Evolutionary conservation across 345 rosid species (phyloP), one percentile per base, ranked within the genome.

Genomic region (Eucalyptus sp.): DNA sequence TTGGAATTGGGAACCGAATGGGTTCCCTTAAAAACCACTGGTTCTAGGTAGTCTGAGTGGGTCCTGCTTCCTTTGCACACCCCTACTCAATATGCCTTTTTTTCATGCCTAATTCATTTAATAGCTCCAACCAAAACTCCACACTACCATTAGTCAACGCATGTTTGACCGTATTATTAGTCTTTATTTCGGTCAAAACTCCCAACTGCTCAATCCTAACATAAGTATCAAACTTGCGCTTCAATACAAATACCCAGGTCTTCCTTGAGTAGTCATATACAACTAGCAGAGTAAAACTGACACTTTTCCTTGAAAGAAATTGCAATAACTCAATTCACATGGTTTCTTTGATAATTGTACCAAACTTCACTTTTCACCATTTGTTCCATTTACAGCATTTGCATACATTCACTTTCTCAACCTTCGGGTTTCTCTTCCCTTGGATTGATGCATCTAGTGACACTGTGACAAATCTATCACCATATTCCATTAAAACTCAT

Each of bases 1-100:
- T 52, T 52, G 0, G 25, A 18, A 20, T 2, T 52, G 1, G 1
- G 25, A 52, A 52, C 10, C 2, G 1, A 0, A 52, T 1, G 25
- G 24, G 58, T 52, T 52, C 10, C 10, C 10, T 52, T 52, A 52
- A 52, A 25, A 52, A 20, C 10, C 25, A 20, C 25, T 1, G 0
- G 2, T 52, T 52, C 0, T 0, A 1, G 4, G 58, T 10, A 20
- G 7, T 52, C 25, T 0, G 22, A 52, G 58, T 52, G 25, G 25
- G 25, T 52, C 25, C 2, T 20, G 2, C 10, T 20, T 52, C 8
- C 58, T 20, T 52, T 52, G 25, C 58, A 20, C 58, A 8, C 25
- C 56, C 58, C 58, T 52, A 52, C 58, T 52, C 10, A 8, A 1
- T 20, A 13, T 62, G 33, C 33, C 18, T 62, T 29, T 62, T 62